Evolutionary conservation across 1,139 yeast species (phyloP).

Genomic region (Yamadazyma blattariae): DNA sequence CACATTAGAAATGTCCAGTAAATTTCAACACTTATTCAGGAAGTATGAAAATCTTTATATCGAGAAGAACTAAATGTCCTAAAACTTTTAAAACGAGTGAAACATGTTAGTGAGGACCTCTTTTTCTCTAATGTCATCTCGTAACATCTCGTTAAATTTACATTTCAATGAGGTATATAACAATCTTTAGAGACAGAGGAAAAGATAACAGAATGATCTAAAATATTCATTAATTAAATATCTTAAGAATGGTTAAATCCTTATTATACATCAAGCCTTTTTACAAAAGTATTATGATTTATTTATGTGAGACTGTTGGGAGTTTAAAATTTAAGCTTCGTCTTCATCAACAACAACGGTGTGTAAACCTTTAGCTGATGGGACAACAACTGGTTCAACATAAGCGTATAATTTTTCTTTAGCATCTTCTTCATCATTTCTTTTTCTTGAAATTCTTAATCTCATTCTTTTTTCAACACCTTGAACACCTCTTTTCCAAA

Average conservation of each 20-base stretch:
- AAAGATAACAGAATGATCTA: constrained; percentile 4
- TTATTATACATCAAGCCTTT: constrained; percentile 15
- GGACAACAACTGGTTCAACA: constrained; percentile 96
- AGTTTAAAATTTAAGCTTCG: constrained; percentile 50
- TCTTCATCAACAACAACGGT: constrained; percentile 95
- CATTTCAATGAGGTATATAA: no score
- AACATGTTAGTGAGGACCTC: no score
- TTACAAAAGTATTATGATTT: constrained; percentile 8
- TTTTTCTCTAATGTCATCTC: no score
- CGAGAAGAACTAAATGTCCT: no score
- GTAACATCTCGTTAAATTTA: no score
- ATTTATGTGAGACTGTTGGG: neutral
- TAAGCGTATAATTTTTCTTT: constrained; percentile 96
- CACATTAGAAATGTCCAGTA: no score
- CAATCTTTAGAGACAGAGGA: neutral
- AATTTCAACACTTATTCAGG: no score
- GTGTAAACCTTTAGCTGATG: constrained; percentile 95
- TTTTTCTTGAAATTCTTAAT: constrained; percentile 99
- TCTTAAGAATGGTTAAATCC: constrained; percentile 10
- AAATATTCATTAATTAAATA: constrained; percentile 12
- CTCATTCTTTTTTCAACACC: constrained; percentile 98
- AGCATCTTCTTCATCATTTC: constrained; percentile 99
- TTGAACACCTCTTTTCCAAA: constrained; percentile 99
- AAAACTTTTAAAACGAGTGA: no score
- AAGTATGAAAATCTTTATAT: no score